Base-by-base conservation (phyloP, 768 basidiomycete species). In the Podaxis sp. region DNA sequence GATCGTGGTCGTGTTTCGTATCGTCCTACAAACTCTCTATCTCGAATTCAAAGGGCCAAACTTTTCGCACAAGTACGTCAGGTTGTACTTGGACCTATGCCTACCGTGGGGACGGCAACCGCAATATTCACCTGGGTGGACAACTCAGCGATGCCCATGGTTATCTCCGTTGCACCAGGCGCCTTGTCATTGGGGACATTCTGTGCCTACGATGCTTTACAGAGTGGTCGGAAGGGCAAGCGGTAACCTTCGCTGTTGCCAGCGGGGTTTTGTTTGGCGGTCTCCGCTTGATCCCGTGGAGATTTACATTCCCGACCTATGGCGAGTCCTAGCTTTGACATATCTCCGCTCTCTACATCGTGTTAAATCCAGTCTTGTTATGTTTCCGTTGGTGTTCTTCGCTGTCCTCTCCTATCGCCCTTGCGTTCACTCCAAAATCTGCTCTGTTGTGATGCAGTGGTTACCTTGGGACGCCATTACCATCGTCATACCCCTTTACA, bases 281-380 rank as follows among this genome's bases (percentile, higher is more conserved):
- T 9, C 37, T 52, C n/a, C 57, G 52, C 18, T 42, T 59, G 37
- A 59, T 52, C 14, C 57, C 50, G 18, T 38, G 36, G 57, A 9
- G 11, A 2, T 51, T 28, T 13, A 6, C 38, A 28, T 59, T 59
- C 27, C 40, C 25, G 13, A 40, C 50, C 13, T 4, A 4, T 13
- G n/a, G 21, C n/a, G 57, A 59, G 13, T 18, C 3, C 2, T 11
- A n/a, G 16, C 38, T 59, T 9, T 52, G 57, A 50, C 37, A 38
- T 6, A 18, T 44, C 5, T 59, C 57, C 11, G 50, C 57, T 16
- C 10, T 59, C 10, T 51, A 42, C 38, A 50, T 59, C 23, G 32
- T 18, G 21, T n/a, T 44, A 5, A 42, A 40, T 18, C 57, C 50
- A 5, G 10, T 51, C 37, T 11, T 42, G 4, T 38, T 50, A 21